Evolutionary conservation across 768 basidiomycete species (phyloP), one percentile per base, ranked within the genome.

Genomic region (Glaciozyma antarctica): DNA sequence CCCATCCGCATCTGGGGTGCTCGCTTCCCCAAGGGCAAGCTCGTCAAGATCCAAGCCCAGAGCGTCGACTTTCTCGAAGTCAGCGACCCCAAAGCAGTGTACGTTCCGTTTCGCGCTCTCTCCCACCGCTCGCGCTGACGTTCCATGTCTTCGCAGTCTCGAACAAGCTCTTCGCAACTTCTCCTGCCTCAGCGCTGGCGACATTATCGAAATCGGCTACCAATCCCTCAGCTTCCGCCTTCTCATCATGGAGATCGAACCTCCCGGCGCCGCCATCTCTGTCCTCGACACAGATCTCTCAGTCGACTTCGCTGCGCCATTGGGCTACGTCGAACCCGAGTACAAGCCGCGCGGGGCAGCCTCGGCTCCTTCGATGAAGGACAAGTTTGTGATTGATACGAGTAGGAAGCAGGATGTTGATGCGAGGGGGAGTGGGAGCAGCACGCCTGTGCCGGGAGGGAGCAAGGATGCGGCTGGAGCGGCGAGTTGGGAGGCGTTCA

Each of bases 161-260:
- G 95, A 99, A 77, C 88, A 92, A 76, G 89, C 91, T 21, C 80
- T 99, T 19, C 86, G 93, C 54, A 90, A 94, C 76, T 99, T 93
- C 77, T 85, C 91, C 34, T 84, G 85, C 22, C 81, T 99, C 30
- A 91, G 93, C 0, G 89, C 92, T 73, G 92, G 92, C 52, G 95
- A 99, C 75, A 94, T 95, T 67, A 90, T 99, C 75, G 95, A 98
- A 78, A 94, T 99, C 73, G 85, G 81, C n/a, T 97, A 99, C 78
- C 98, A 98, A 76, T 85, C 86, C 0, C 90, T 99, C 73, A 82
- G 90, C 26, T 98, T 99, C 75, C 90, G 92, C 58, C 82, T 99
- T 54, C 84, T 97, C 51, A 86, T 99, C 45, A 95, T 98, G 90
- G 94, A 98, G 77, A 84, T 87, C 16, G 82, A 81, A 53, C 91